These are phyloP conservation scores for Lecanicillium sp. DNA, from an alignment of 2,329 filamentous ascomycete species.

Conservation along the genomic window DNA sequence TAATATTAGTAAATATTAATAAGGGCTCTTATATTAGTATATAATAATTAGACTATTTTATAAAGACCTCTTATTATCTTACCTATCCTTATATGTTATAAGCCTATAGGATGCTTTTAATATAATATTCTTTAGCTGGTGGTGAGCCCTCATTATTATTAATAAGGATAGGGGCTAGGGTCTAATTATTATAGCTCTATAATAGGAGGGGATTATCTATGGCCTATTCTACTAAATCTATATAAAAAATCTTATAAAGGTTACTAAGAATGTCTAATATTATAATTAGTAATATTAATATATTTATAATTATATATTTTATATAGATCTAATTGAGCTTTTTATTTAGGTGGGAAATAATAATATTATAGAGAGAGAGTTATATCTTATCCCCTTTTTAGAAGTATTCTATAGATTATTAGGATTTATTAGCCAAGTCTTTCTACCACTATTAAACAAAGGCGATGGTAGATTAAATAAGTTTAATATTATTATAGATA, in stretches of 20 bases:
- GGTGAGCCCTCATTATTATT: not conserved
- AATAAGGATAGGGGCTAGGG: not conserved
- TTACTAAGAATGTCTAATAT: constrained; percentile 4
- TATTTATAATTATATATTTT: constrained; percentile 4
- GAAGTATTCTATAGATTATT: constrained; percentile 6
- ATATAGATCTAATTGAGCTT: constrained; percentile 6
- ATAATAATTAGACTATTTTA: no score
- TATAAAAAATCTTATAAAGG: constrained; percentile 1
- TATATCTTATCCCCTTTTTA: not conserved
- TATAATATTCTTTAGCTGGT: not conserved
- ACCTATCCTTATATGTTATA: not conserved
- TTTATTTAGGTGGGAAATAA: constrained; percentile 5
- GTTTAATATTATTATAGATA: not conserved
- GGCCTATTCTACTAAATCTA: constrained; percentile 6
- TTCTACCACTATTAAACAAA: not conserved
- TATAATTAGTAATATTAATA: not conserved
- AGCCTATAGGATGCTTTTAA: not conserved
- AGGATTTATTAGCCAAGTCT: not conserved
- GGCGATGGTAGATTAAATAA: not conserved
- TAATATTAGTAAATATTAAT: not conserved
- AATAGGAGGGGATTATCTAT: not conserved
- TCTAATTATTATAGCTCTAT: not conserved
- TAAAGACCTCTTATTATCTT: not conserved
- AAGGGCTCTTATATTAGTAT: no score
- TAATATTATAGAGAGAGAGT: not conserved